These are phyloP conservation scores for Beauveria medogensis DNA, from an alignment of 2,329 filamentous ascomycete species.

Conservation along the genomic window DNA sequence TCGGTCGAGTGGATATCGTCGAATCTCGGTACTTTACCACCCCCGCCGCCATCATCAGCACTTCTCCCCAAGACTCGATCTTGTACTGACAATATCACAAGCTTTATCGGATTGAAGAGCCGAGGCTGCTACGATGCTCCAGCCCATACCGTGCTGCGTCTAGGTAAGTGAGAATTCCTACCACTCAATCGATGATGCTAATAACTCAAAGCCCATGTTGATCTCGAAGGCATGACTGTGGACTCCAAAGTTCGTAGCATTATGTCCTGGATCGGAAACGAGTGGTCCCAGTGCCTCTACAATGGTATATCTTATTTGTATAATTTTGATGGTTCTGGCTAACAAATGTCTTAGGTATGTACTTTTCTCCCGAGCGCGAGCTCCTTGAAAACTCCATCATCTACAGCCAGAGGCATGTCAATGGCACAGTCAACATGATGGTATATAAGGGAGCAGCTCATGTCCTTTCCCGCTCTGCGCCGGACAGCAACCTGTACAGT, in stretches of 20 bases:
- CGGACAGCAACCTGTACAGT: slow-evolving; percentile 42
- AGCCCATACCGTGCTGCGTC: slow-evolving; percentile 16
- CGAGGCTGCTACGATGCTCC: slow-evolving; percentile 50
- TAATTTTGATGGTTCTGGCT: background rate
- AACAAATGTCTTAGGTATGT: slow-evolving; percentile 4
- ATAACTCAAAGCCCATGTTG: slow-evolving; percentile 22
- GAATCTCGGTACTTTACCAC: slow-evolving; percentile 32
- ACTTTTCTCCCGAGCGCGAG: slow-evolving; percentile 43
- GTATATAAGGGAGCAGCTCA: slow-evolving; percentile 42
- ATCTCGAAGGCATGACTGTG: slow-evolving; percentile 42
- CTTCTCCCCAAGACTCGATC: background rate
- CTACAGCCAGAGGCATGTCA: slow-evolving; percentile 46
- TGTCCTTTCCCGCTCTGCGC: slow-evolving; percentile 36
- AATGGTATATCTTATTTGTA: slow-evolving; percentile 30
- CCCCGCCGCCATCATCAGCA: background rate
- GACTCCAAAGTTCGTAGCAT: slow-evolving; percentile 45
- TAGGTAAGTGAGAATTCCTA: background rate
- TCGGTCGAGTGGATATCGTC: slow-evolving; percentile 54
- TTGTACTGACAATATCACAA: slow-evolving; percentile 2
- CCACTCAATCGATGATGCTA: background rate
- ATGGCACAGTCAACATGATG: slow-evolving; percentile 21
- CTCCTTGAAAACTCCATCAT: slow-evolving; percentile 54
- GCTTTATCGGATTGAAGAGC: slow-evolving; percentile 26
- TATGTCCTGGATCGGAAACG: slow-evolving; percentile 31
- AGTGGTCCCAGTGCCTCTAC: slow-evolving; percentile 28